These are phyloP conservation scores for Lichina pygmaea DNA, from an alignment of 495 filamentous ascomycete species.

Conservation along the genomic window DNA sequence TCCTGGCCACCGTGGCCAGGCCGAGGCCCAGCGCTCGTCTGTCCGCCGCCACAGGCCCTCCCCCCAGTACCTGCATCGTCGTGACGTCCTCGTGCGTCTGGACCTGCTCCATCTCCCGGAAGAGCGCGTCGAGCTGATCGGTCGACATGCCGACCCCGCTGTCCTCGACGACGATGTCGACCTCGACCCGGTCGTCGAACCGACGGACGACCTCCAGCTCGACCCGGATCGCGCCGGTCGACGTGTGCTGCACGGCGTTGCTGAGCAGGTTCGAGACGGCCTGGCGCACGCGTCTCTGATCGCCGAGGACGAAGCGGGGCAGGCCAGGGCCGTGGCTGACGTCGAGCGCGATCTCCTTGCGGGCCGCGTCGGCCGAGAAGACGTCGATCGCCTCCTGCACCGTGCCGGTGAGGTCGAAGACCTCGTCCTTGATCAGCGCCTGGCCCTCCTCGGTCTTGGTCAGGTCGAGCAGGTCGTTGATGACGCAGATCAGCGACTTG, in stretches of 20 bases:
- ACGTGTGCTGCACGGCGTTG: conserved; percentile 69
- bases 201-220: conserved; percentile 28
- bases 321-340: conserved; percentile 39
- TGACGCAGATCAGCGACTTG: conserved; percentile 82
- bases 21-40: conserved; percentile 46
- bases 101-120: conserved; percentile 72
- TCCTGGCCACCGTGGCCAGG: conserved; percentile 62
- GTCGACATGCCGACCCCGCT: conserved; percentile 58
- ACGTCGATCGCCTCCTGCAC: conserved; percentile 51
- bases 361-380: conserved; percentile 44
- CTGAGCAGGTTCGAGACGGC: conserved; percentile 58
- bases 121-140: conserved; percentile 46
- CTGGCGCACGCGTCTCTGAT: conserved; percentile 54
- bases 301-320: conserved; percentile 47
- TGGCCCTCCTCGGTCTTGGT: conserved; percentile 74
- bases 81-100: conserved; percentile 25
- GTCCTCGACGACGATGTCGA: conserved; percentile 56
- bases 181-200: conserved; percentile 18
- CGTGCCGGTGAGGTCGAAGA: conserved; percentile 44
- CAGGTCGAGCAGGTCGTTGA: conserved; percentile 82
- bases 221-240: conserved; percentile 36
- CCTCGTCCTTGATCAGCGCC: conserved; percentile 54
- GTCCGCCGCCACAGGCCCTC: neutral
- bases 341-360: conserved; percentile 47
- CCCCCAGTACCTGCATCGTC: conserved; percentile 2